Evolutionary conservation across 129 eudicot species (phyloP), one percentile per base, ranked within the genome.

Genomic region (Flaveria sonorensis): DNA sequence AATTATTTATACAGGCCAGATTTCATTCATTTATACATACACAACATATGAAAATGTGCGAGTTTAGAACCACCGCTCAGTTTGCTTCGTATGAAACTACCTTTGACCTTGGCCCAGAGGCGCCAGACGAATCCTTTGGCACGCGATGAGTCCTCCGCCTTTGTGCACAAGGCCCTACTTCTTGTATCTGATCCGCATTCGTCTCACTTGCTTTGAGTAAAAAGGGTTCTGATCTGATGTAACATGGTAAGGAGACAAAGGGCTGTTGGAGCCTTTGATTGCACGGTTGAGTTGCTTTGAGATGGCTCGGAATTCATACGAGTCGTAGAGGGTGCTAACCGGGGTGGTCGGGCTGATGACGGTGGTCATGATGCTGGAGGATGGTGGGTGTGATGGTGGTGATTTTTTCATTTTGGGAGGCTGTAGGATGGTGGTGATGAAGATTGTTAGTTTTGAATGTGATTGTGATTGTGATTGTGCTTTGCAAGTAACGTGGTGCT

Each of bases 251-350:
- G 92, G 92, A 68, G 91, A 88, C 55, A 78, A 74, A 10, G 82
- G 86, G 75, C 76, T 82, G 20, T 77, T 81, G 51, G 92, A 80
- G 45, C 85, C 92, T 28, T 76, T 83, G 11, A 88, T 82, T 50
- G 96, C 89, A 0, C 89, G 89, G 55, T 90, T 90, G 42, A 90
- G 84, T 40, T 88, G 96, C 79, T 82, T 90, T 43, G 88, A 72
- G 36, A 90, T 84, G 32, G 90, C 89, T 10, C 86, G 83, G 67
- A 90, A 89, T 73, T 90, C 92, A 10, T 60, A 88, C 1, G 96
- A 88, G 76, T 90, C 96, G 23, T 86, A 87, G 32, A 90, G 89
- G 65, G 75, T 84, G 90, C 83, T 87, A 19, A 48, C 81, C 70
- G 78, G 81, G 55, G 76, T 62, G 24, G 64, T 77, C 6, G 90